Base-by-base conservation (phyloP, 495 filamentous ascomycete genomes). In the Hyaloscypha bicolor region DNA sequence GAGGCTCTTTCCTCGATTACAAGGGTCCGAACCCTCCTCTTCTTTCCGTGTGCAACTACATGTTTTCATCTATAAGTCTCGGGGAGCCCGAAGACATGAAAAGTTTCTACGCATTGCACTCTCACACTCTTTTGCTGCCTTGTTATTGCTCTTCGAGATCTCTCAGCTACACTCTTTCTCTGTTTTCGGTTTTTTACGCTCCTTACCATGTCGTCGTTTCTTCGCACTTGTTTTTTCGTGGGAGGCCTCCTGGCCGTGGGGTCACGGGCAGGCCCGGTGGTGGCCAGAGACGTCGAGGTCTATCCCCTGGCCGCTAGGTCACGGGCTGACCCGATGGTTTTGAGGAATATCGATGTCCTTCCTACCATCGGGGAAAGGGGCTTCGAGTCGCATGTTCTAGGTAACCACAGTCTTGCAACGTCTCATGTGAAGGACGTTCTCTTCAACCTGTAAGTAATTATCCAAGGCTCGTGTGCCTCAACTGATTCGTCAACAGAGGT, bases 141-240 rank as follows among this genome's bases (percentile, higher is more conserved):
- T 48, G 42, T 48, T 62, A 22, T 55, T 21, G 30, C 31, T 66
- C 22, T 51, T 31, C 4, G 53, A 29, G 21, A 21, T 66, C 14
- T 66, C 25, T 25, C 29, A 60, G 58, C 64, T 66, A 66, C 39
- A 14, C 51, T 60, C 64, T 32, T 52, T 66, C 55, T 59, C 45
- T 66, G 0, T 59, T 53, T 53, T 52, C 0, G 11, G 12, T 37
- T 12, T 32, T 45, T 33, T 56, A 32, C 31, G 52, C 64, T 37
- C 35, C 8, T 37, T 37, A 37, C 3, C 35, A 55, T 64, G 9
- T 55, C 62, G 14, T 14, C 22, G 12, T 25, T 53, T 25, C 4
- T 64, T 21, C 42, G 19, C 14, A 64, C 3, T 21, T 52, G 45
- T 35, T 52, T 33, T 22, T 22, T 59, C 16, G 8, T 66, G 19